phyloP scores from a whole-genome alignment of 352 stramenopile species.

The Thalassiosira mediterranea region DNA sequence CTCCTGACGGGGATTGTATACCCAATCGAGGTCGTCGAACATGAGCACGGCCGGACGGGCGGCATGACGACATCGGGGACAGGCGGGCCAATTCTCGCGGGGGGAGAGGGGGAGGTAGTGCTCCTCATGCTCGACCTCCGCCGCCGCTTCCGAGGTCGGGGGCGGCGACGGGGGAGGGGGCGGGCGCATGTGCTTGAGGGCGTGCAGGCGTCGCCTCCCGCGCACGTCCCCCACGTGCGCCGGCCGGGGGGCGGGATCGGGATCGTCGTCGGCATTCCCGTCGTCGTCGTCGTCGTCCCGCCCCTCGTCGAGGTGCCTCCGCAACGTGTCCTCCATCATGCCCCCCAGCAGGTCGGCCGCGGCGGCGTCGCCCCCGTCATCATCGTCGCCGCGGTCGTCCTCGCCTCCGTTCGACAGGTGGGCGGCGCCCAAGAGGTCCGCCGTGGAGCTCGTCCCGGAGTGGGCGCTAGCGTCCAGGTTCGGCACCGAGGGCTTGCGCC shows the following conservation, averaged over 20 bases:
- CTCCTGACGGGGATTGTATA: constrained; percentile 77
- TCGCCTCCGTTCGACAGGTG: too few species aligned
- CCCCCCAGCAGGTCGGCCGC: neutral
- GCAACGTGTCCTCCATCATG: constrained; percentile 8
- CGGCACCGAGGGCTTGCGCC: constrained; percentile 13
- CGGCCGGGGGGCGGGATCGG: too few species aligned
- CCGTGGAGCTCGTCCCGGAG: too few species aligned
- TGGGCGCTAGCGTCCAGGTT: too few species aligned
- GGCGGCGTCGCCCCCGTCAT: constrained; percentile 1
- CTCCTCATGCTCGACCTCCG: too few species aligned
- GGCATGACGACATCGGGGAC: constrained; percentile 73
- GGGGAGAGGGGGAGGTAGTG: constrained; percentile 33
- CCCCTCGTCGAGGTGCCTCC: constrained; percentile 8
- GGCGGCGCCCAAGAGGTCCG: too few species aligned
- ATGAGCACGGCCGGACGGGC: constrained; percentile 90
- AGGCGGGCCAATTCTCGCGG: constrained; percentile 63
- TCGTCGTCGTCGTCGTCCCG: neutral
- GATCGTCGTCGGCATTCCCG: too few species aligned
- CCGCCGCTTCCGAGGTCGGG: too few species aligned
- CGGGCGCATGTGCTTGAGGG: constrained; percentile 34
- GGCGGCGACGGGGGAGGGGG: too few species aligned
- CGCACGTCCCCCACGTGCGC: constrained; percentile 40
- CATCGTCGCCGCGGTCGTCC: neutral
- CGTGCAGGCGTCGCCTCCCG: constrained; percentile 13
- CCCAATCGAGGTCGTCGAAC: constrained; percentile 89